Conservation (phyloP, 345 rosid genomes). For the Acer campestre region DNA sequence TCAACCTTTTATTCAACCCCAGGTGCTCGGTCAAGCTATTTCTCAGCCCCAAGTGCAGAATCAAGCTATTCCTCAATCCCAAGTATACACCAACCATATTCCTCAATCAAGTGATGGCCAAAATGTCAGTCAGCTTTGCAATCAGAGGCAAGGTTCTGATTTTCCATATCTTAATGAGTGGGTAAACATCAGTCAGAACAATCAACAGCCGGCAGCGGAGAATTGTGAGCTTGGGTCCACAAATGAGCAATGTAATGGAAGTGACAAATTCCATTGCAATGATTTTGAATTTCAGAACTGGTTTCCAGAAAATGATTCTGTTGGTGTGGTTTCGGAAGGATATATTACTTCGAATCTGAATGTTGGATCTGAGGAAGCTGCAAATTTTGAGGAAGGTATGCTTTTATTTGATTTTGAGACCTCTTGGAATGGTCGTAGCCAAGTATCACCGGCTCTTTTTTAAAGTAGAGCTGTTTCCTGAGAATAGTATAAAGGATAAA, state of each 20-base stretch:
- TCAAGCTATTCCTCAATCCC: slow-evolving; percentile 13
- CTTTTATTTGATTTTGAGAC: slow-evolving; percentile 41
- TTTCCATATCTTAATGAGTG: slow-evolving; percentile 25
- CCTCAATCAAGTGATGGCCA: slow-evolving; percentile 22
- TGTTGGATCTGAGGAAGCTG: slow-evolving; percentile 27
- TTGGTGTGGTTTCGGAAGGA: slow-evolving; percentile 22
- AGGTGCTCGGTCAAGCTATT: neutral
- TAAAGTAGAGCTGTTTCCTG: slow-evolving; percentile 8
- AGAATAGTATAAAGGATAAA: neutral
- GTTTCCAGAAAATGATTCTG: slow-evolving; percentile 27
- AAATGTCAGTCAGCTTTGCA: slow-evolving; percentile 13
- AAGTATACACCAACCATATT: slow-evolving; percentile 7
- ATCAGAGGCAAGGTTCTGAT: slow-evolving; percentile 23
- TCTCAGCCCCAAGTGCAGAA: slow-evolving; percentile 12
- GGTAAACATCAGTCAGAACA: slow-evolving; percentile 19
- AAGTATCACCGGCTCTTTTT: slow-evolving; percentile 6
- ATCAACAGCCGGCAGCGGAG: slow-evolving; percentile 27
- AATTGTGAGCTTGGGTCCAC: slow-evolving; percentile 20
- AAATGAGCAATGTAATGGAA: slow-evolving; percentile 25
- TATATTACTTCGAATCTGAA: slow-evolving; percentile 18
- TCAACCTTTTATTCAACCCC: slow-evolving; percentile 14
- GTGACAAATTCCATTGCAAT: neutral
- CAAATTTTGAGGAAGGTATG: slow-evolving; percentile 40
- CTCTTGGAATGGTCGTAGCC: slow-evolving; percentile 37
- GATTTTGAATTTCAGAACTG: slow-evolving; percentile 30